These are phyloP conservation scores for Fusarium xylarioides DNA, from an alignment of 2,329 filamentous ascomycete species.

Conservation along the genomic window DNA sequence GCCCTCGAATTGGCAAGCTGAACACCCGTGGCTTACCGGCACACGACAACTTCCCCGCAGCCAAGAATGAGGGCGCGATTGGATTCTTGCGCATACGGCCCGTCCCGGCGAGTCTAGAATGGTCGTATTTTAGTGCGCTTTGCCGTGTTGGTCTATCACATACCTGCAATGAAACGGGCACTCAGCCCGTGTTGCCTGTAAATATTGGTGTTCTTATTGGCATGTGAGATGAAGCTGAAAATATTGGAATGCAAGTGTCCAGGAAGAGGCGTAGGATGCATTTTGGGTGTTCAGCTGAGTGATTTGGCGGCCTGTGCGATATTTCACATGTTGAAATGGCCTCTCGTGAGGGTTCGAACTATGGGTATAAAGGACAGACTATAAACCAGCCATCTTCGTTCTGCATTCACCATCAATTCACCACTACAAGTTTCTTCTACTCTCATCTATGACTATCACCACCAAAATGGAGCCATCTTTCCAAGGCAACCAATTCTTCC, in stretches of 20 bases:
- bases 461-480: neutral
- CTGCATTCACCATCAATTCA: too few relatives aligned
- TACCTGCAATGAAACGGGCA: neutral
- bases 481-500: neutral
- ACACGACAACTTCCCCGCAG: neutral
- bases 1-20: neutral
- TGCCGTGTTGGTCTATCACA: neutral
- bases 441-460: neutral
- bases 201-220: neutral
- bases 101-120: neutral
- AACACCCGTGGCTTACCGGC: neutral
- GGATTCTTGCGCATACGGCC: neutral
- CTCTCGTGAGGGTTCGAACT: too few relatives aligned
- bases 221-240: neutral
- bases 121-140: neutral
- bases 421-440: accelerated
- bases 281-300: neutral
- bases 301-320: neutral
- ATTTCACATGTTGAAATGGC: neutral
- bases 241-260: neutral
- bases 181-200: neutral
- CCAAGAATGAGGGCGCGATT: neutral
- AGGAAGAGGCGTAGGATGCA: accelerated
- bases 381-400: too few relatives aligned
- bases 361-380: neutral